Evolutionary conservation across 805 yeast species (phyloP), one percentile per base, ranked within the genome.

Genomic region (Diddensiella santjacobensis): DNA sequence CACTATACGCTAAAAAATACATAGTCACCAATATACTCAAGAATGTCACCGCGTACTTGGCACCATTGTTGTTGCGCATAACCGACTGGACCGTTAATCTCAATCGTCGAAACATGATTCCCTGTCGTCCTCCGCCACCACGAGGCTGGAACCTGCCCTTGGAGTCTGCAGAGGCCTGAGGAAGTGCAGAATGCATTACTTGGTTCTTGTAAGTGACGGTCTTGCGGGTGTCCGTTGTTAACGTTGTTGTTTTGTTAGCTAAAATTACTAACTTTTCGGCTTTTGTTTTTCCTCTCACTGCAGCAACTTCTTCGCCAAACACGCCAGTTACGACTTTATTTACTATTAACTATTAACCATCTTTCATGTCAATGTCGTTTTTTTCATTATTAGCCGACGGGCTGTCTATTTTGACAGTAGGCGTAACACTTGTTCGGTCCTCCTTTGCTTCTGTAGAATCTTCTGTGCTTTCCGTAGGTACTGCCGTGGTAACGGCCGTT

Each of bases 131-230:
- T 10, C 38, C 38, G 8, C 38, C 38, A n/a, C 15, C 38, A 8
- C 38, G 38, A 10, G 49, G 35, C 29, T 40, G 33, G 24, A 45
- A 30, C 35, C 18, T 45, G 29, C 46, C 45, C 17, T 35, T 20
- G 20, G 40, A 15, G 30, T 37, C 43, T 15, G 48, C 13, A 11
- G 38, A 17, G 17, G 22, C 48, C 30, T 48, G 50, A 18, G 58
- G 58, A 3, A 55, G 49, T 3, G 56, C 56, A 17, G 58, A 53
- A 40, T 55, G 58, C 58, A 55, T 55, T 17, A 35, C 31, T 8
- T 35, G 15, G 39, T 10, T n/a, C n/a, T n/a, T n/a, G n/a, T 26
- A 13, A 26, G n/a, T n/a, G n/a, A n/a, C n/a, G n/a, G n/a, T n/a
- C n/a, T n/a, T n/a, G n/a, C n/a, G n/a, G n/a, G n/a, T n/a, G n/a